phyloP scores from a whole-genome alignment of 208 protist species.

The Crithidia sp. region DNA sequence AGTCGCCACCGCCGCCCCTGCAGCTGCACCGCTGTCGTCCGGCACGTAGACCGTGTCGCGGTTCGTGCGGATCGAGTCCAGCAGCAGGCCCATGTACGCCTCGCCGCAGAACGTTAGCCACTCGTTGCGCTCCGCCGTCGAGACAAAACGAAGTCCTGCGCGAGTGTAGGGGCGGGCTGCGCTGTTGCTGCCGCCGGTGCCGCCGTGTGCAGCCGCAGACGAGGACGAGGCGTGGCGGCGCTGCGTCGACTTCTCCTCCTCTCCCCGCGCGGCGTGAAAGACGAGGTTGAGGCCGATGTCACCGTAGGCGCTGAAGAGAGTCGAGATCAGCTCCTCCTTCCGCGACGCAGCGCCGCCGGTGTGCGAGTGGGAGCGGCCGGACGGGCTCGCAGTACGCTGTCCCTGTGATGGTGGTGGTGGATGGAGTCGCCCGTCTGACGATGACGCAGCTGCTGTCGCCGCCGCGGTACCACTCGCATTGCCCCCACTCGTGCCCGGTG shows the following conservation, averaged over 20 bases:
- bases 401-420: not conserved
- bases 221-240: not conserved
- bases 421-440: not conserved
- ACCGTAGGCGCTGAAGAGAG: conserved; percentile 46
- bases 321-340: conserved; percentile 52
- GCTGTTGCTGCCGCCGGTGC: not conserved
- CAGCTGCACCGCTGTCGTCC: not conserved
- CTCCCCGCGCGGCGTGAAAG: conserved; percentile 34
- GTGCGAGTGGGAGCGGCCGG: not conserved
- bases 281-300: conserved; percentile 57
- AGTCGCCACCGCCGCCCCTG: not conserved
- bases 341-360: conserved; percentile 5
- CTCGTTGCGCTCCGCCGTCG: conserved; percentile 42
- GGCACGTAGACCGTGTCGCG: conserved; percentile 27
- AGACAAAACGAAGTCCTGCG: conserved; percentile 52
- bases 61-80: conserved; percentile 60
- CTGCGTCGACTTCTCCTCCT: conserved; percentile 8
- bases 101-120: conserved; percentile 55
- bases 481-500: not conserved
- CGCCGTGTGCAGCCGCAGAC: not conserved
- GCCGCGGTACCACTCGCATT: conserved; percentile 3
- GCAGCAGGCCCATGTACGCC: conserved; percentile 49
- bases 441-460: not conserved
- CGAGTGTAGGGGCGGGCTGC: conserved; percentile 33
- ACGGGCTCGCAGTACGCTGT: not conserved